These are phyloP conservation scores for Punica granatum DNA, from an alignment of 345 rosid species.

Conservation along the genomic window DNA sequence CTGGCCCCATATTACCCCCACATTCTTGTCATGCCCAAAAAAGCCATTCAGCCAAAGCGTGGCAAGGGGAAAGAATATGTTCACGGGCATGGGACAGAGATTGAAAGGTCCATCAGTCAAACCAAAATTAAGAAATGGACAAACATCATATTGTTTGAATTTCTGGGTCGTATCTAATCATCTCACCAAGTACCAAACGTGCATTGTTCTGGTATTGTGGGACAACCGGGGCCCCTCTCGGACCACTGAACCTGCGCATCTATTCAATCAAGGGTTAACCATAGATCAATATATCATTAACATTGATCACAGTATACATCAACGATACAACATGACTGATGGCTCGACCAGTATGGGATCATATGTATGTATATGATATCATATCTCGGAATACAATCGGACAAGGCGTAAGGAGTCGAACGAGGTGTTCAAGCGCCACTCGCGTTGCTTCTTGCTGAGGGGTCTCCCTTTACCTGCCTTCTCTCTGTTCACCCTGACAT, in stretches of 20 bases:
- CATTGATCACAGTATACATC: no score
- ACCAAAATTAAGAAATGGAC: background rate
- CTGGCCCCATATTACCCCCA: no score
- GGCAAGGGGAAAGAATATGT: no score
- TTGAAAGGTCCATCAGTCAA: background rate
- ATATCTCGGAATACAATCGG: conserved; percentile 45
- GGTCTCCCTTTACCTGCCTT: conserved; percentile 93
- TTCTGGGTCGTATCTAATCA: background rate
- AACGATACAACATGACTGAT: background rate
- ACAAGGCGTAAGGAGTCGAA: conserved; percentile 58
- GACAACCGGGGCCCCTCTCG: background rate
- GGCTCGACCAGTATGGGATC: background rate
- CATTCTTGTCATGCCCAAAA: no score
- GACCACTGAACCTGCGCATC: background rate
- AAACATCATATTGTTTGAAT: background rate
- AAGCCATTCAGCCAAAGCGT: no score
- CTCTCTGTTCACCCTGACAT: conserved; percentile 75
- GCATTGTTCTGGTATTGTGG: background rate
- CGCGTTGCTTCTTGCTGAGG: conserved; percentile 74
- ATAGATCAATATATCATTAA: no score
- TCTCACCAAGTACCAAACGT: background rate
- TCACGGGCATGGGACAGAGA: no score
- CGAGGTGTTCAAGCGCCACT: conserved; percentile 61
- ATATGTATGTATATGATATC: conserved; percentile 6
- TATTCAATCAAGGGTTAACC: no score